Conservation (phyloP, 768 basidiomycete species). For the Inosperma sp. region DNA sequence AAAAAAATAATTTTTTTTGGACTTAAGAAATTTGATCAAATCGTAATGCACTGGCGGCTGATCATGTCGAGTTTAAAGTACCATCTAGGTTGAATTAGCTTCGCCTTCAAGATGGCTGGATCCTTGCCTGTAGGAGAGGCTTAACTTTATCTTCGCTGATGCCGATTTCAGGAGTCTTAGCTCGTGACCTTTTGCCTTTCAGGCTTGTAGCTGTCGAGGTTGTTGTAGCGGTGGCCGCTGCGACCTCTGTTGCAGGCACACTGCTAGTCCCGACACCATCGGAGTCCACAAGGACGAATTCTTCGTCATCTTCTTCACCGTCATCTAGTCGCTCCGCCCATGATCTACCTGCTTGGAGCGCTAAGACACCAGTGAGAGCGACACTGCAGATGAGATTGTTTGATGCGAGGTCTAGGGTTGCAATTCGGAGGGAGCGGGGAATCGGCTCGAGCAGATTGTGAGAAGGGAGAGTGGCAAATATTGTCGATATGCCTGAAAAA, state of each 20-base stretch:
- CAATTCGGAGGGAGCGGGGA: constrained; percentile 54
- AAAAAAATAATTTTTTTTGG: no score
- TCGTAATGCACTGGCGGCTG: no score
- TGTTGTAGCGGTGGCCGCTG: background rate
- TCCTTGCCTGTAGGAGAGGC: constrained; percentile 26
- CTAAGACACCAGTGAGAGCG: constrained; percentile 80
- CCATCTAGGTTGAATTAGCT: background rate
- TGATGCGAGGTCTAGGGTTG: constrained; percentile 76
- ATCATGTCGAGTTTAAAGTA: no score
- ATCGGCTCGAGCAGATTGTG: constrained; percentile 52
- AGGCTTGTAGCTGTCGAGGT: background rate
- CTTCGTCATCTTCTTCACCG: constrained; percentile 51
- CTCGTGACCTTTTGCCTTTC: constrained; percentile 26
- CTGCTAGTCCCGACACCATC: constrained; percentile 10
- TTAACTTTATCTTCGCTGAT: constrained; percentile 28
- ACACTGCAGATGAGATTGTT: constrained; percentile 84
- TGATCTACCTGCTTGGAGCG: constrained; percentile 77
- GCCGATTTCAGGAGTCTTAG: constrained; percentile 32
- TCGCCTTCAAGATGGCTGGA: constrained; percentile 16
- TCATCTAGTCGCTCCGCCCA: constrained; percentile 77
- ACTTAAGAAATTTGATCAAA: no score
- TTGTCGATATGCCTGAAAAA: constrained; percentile 53
- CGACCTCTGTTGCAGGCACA: constrained; percentile 12
- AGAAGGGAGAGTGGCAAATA: constrained; percentile 57
- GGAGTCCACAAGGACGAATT: constrained; percentile 27